Base-by-base conservation (phyloP, 352 stramenopile genomes). In the Nothophytophthora sp. region DNA sequence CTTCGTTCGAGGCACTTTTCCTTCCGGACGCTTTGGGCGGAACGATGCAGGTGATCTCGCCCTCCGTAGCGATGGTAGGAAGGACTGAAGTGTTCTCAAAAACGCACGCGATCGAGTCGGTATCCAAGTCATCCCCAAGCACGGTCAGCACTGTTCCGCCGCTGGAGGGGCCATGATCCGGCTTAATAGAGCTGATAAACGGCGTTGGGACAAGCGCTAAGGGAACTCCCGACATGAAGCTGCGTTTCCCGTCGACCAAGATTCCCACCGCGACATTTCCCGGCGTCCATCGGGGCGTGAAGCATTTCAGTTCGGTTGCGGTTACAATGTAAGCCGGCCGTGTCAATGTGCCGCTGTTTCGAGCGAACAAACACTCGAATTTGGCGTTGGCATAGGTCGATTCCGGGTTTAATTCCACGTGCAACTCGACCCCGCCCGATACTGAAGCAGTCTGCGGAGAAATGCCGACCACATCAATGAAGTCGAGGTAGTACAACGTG, bases 341-440 rank as follows among this genome's bases (percentile, higher is more conserved):
- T 18, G 28, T 55, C 9, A 70, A 3, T 15, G 15, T 60, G 20
- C 50, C 23, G 2, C 12, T 48, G 4, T 32, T 6, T 9, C 58
- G 47, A 11, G 63, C 30, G 57, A 82, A 85, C 1, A 77, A 11
- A 15, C 73, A 85, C 18, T 78, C 55, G n/a, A 73, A 43, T 0
- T 44, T 48, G 0, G 35, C 16, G 23, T 66, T 44, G 1, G 18
- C 12, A 28, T 44, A 27, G 6, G 27, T 27, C 0, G 65, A 34
- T 42, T 67, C 46, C 32, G 48, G 23, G 18, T 44, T 55, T 16
- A 74, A 28, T 5, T 41, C 46, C 2, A 86, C 27, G 5, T 38
- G 15, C 13, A 86, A 12, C 25, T 60, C 32, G 7, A 52, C 35
- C 1, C 74, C 71, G 28, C 68, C 74, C 22, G 45, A 55, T 7